Evolutionary conservation across 2,329 filamentous ascomycete genomes (phyloP).

Genomic region (Paracoccidioides brasiliensis): DNA sequence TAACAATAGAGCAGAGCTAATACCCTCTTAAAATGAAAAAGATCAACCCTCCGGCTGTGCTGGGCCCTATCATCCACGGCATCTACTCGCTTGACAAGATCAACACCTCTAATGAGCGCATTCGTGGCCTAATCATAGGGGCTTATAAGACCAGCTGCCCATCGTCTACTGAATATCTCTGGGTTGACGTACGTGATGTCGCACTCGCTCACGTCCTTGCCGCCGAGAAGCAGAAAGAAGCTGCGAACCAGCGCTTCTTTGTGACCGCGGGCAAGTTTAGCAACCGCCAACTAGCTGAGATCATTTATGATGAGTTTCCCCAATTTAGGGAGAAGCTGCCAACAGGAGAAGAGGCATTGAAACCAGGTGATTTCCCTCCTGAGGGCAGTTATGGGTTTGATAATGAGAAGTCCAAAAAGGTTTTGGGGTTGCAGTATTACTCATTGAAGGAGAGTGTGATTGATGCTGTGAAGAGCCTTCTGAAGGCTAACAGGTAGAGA

Average conservation of each 20-base stretch:
- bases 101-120: conserved; percentile 60
- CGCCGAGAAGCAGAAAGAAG: conserved; percentile 31
- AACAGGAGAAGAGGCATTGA: conserved; percentile 19
- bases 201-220: conserved; percentile 37
- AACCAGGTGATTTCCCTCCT: conserved; percentile 18
- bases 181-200: conserved; percentile 41
- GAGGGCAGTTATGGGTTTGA: conserved; percentile 22
- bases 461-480: conserved; percentile 13
- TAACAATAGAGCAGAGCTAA: background rate
- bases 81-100: conserved; percentile 49
- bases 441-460: conserved; percentile 10
- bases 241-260: conserved; percentile 35
- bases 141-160: conserved; percentile 43
- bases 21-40: background rate
- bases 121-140: conserved; percentile 51
- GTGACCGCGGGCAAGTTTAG: conserved; percentile 28
- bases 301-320: conserved; percentile 31
- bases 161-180: conserved; percentile 46
- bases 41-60: conserved; percentile 45
- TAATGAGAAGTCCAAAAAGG: conserved; percentile 28
- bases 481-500: background rate
- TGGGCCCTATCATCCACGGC: conserved; percentile 52
- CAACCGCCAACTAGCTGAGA: conserved; percentile 31
- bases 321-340: conserved; percentile 31
- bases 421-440: conserved; percentile 30